A percentile compares a stretch with the other conserved stretches of the same genome.
Evolutionary conservation across 2,329 filamentous ascomycete genomes (phyloP).

Genomic region (Pseudovirgaria hyperparasitica): DNA sequence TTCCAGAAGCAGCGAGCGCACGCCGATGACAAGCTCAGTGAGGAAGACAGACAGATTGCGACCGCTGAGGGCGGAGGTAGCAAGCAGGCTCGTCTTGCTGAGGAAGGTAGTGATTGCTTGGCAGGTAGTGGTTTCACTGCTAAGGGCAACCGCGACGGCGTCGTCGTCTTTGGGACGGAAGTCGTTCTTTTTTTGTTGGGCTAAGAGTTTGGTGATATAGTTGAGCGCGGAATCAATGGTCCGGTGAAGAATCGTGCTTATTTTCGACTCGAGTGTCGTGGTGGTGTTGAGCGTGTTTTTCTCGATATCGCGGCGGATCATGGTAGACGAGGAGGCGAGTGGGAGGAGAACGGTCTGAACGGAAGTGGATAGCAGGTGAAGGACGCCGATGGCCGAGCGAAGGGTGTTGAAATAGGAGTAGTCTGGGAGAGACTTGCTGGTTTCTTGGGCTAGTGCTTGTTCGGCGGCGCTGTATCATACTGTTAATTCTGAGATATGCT

Average conservation of each 20-base stretch:
- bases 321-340: conserved; percentile 78
- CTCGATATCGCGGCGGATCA: conserved; percentile 79
- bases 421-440: conserved; percentile 39
- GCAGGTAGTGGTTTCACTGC: conserved; percentile 64
- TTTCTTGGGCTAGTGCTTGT: conserved; percentile 63
- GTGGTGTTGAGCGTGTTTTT: conserved; percentile 64
- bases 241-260: conserved; percentile 56
- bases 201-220: conserved; percentile 61
- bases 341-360: conserved; percentile 83
- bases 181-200: conserved; percentile 74
- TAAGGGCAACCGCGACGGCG: conserved; percentile 13
- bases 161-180: conserved; percentile 72
- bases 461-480: conserved; percentile 40
- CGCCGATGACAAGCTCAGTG: conserved; percentile 68
- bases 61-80: conserved; percentile 61
- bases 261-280: conserved; percentile 72
- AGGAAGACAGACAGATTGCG: conserved; percentile 73
- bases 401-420: conserved; percentile 1
- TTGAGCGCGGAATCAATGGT: conserved; percentile 62
- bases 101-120: conserved; percentile 72
- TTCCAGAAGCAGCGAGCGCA: conserved; percentile 69
- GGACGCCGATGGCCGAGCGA: conserved; percentile 59
- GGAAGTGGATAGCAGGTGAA: conserved; percentile 86
- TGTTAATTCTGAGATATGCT: too few relatives aligned
- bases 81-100: conserved; percentile 48